Percentiles rank a stretch among this genome's conserved stretches.
These are phyloP conservation scores for Jatropha multifida DNA, from an alignment of 441 rosid genomes.

Conservation along the genomic window DNA sequence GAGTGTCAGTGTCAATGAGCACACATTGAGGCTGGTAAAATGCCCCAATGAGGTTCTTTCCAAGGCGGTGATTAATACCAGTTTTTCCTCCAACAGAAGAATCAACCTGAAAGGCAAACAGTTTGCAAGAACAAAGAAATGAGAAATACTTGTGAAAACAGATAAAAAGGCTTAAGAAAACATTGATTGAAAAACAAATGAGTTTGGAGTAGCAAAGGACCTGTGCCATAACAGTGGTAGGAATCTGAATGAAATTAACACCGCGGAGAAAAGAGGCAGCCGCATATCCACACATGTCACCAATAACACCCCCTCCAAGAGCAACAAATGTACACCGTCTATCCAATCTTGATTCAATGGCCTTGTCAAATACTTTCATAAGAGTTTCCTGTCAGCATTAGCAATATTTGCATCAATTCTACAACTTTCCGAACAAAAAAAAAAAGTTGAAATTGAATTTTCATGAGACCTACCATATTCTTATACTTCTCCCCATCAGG, in stretches of 20 bases:
- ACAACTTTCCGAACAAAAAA: conserved; percentile 10
- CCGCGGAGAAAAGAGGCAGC: conserved; percentile 96
- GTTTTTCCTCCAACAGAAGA: conserved; percentile 99
- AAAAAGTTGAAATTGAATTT: background rate
- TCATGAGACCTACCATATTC: conserved; percentile 59
- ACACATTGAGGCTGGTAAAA: conserved; percentile 99
- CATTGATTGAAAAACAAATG: background rate
- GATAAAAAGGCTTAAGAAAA: background rate
- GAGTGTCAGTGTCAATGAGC: conserved; percentile 80
- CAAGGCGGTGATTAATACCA: conserved; percentile 86
- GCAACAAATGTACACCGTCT: conserved; percentile 86
- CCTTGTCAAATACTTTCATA: conserved; percentile 94
- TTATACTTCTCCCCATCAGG: conserved; percentile 95
- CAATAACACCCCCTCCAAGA: conserved; percentile 96
- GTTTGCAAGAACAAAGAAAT: background rate
- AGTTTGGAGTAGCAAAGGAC: conserved; percentile 30
- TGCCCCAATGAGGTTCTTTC: conserved; percentile 97
- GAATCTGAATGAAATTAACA: conserved; percentile 95
- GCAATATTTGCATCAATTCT: conserved; percentile 2
- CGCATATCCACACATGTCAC: conserved; percentile 97
- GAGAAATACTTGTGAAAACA: background rate
- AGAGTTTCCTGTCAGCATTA: conserved; percentile 59
- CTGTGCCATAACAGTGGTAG: conserved; percentile 98
- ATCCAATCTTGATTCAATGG: conserved; percentile 86
- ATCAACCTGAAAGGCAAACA: conserved; percentile 60